phyloP scores from a whole-genome alignment of 371 early-diverging fungal species.

The Apophysomyces variabilis region DNA sequence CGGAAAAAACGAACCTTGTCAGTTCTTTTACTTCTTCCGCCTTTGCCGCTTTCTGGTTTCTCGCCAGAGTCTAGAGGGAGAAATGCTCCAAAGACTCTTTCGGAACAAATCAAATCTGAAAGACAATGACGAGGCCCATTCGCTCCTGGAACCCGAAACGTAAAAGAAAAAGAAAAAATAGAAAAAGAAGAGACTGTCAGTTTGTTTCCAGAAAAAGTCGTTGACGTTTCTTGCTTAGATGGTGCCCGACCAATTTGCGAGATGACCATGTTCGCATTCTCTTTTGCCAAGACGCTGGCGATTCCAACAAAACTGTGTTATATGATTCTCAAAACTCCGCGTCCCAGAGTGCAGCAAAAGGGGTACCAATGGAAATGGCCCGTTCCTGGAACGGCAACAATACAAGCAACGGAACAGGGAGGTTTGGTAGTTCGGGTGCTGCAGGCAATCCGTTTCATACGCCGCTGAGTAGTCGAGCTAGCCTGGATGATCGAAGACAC shows the following conservation, averaged over 20 bases:
- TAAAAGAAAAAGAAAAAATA: conserved; percentile 24
- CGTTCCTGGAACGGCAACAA: conserved; percentile 44
- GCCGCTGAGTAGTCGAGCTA: conserved; percentile 22
- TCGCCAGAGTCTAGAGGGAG: conserved; percentile 6
- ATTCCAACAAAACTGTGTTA: conserved; percentile 46
- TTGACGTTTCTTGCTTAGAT: conserved; percentile 27
- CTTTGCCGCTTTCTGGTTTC: conserved; percentile 7
- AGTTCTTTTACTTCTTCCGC: background rate
- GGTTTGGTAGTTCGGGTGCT: conserved; percentile 5
- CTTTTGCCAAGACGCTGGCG: conserved; percentile 49
- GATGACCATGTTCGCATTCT: conserved; percentile 43
- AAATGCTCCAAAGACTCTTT: conserved; percentile 50
- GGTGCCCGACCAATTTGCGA: conserved; percentile 32
- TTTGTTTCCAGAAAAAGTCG: conserved; percentile 5
- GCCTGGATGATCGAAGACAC: conserved; percentile 33
- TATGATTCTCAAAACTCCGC: conserved; percentile 43
- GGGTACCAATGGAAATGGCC: conserved; percentile 25
- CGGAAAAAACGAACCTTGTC: conserved; percentile 3
- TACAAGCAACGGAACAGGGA: background rate
- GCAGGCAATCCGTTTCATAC: conserved; percentile 10
- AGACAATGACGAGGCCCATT: conserved; percentile 40
- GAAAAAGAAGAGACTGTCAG: background rate
- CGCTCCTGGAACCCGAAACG: conserved; percentile 47
- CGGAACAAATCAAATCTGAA: conserved; percentile 38
- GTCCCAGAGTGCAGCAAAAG: conserved; percentile 14